Evolutionary conservation across 1,284 basidiomycete species (phyloP), one percentile per base, ranked within the genome.

Genomic region (Apiotrichum siamense): DNA sequence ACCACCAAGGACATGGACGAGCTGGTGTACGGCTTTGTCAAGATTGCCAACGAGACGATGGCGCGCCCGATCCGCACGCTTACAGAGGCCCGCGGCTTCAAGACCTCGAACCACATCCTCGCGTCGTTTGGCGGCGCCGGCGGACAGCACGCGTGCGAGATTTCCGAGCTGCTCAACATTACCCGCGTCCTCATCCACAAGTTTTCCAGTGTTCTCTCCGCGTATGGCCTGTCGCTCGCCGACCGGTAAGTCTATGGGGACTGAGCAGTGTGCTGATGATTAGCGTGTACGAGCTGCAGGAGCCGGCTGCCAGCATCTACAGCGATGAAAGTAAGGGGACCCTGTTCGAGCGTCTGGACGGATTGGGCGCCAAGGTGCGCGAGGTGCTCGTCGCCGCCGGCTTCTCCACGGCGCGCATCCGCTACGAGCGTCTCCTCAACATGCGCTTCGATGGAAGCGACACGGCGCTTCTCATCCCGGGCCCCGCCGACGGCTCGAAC

Each of bases 31-130:
- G 65, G 61, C 45, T 93, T 91, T 69, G 86, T 93, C 76, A 88
- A 88, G 64, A 86, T 92, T n/a, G 88, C 88, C 12, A 92, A 91
- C 58, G 88, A 91, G 75, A 88, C 87, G 0, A 96, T 96, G 91
- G 87, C 85, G 61, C 78, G 92, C 39, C 93, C 92, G 2, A 96
- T 97, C 54, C 83, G 92, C 7, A 85, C 92, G 1, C 72, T 97
- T 54, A 97, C 92, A 0, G 93, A 94, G 73, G 90, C 88, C 1
- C 77, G 88, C 42, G 92, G 93, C 5, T 84, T 90, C 70, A 86
- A 87, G 3, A 87, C 87, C 0, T 81, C 82, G 1, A 85, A 83
- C 63, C 93, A 97, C 66, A 81, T 90, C 27, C 75, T 97, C 5
- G 86, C 89, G 3, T 87, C 84, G 55, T 97, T 97, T 63, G 93